Evolutionary conservation across 352 stramenopile species (phyloP).

Genomic region (Pythium coloratum): DNA sequence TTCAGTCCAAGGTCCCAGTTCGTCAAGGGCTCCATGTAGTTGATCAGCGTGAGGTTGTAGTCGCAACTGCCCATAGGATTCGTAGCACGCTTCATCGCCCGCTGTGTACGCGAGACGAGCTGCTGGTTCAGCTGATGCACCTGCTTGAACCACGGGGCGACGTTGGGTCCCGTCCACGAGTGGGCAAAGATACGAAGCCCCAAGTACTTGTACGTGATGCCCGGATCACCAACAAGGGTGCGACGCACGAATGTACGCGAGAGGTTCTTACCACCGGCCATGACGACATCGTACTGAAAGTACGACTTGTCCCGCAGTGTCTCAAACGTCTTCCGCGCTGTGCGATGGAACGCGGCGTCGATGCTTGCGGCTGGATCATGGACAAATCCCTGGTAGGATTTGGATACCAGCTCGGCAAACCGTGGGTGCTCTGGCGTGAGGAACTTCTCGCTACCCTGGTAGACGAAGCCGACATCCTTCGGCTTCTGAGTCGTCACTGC

Average conservation of each 20-base stretch:
- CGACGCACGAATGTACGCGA: constrained; percentile 74
- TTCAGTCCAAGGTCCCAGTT: constrained; percentile 54
- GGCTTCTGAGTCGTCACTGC: not conserved
- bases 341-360: constrained; percentile 19
- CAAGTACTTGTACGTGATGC: constrained; percentile 90
- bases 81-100: constrained; percentile 20
- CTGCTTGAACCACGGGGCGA: constrained; percentile 25
- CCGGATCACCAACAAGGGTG: constrained; percentile 76
- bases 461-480: constrained; percentile 17
- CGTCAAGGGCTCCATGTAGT: constrained; percentile 43
- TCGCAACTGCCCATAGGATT: constrained; percentile 28
- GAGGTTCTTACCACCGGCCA: constrained; percentile 44
- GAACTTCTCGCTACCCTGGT: constrained; percentile 27
- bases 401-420: constrained; percentile 22
- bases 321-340: constrained; percentile 25
- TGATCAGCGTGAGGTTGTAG: constrained; percentile 72
- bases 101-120: constrained; percentile 21
- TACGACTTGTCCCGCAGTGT: constrained; percentile 37
- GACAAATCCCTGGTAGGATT: constrained; percentile 30
- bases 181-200: constrained; percentile 83
- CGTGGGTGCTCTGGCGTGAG: constrained; percentile 25
- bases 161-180: constrained; percentile 44
- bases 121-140: constrained; percentile 23
- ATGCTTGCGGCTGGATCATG: constrained; percentile 24
- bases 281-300: constrained; percentile 50